Conservation (phyloP, 192 early-diverging fungal genomes). For the Podila epicladia region DNA sequence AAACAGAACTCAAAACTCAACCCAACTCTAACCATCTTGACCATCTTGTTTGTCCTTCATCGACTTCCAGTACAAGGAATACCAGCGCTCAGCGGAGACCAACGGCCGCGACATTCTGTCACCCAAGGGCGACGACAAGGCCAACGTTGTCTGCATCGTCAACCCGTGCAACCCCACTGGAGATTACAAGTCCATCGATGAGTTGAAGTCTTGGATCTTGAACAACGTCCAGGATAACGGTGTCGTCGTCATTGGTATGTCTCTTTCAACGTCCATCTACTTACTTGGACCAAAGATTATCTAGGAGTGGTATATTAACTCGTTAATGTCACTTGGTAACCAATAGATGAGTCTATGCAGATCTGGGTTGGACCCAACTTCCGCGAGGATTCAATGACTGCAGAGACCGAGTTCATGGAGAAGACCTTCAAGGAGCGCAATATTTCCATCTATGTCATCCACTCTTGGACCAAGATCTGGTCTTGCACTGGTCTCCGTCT, state of each 20-base stretch:
- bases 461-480: conserved; percentile 96
- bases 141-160: conserved; percentile 83
- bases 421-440: conserved; percentile 68
- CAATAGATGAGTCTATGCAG: conserved; percentile 90
- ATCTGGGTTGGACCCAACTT: conserved; percentile 88
- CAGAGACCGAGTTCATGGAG: conserved; percentile 73
- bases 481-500: conserved; percentile 91
- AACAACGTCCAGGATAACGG: conserved; percentile 82
- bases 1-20: background rate
- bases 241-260: conserved; percentile 80
- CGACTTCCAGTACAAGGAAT: conserved; percentile 84
- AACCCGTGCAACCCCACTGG: conserved; percentile 96
- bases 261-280: conserved; percentile 4
- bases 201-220: conserved; percentile 80
- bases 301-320: background rate
- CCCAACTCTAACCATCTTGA: background rate
- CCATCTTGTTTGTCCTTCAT: background rate
- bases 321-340: background rate
- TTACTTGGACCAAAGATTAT: background rate
- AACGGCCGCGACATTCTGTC: conserved; percentile 74
- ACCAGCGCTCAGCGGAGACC: conserved; percentile 85
- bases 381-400: conserved; percentile 83
- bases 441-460: conserved; percentile 87
- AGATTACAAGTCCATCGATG: conserved; percentile 79
- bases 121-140: conserved; percentile 62